Base-by-base conservation (phyloP, 2,329 filamentous ascomycete genomes). In the Pestalotiopsis fici region DNA sequence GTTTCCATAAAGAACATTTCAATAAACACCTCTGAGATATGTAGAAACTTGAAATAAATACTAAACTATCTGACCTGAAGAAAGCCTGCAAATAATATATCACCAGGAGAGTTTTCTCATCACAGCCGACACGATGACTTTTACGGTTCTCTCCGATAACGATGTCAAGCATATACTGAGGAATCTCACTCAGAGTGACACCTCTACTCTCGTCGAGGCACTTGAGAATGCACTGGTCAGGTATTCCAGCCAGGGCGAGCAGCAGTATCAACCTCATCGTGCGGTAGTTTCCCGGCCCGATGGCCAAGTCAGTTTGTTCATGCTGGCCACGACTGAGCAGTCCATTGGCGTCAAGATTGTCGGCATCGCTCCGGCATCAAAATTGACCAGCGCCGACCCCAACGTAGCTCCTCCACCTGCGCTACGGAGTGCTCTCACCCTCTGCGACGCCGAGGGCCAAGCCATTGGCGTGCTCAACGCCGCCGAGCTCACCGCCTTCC, bases 401-500 rank as follows among this genome's bases (percentile, higher is more conserved):
- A 31, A 25, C 11, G 57, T 13, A 37, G 27, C 57, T 31, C 57
- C 57, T 3, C n/a, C 31, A 4, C 25, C 28, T 13, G 57, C 25
- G 12, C n/a, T 37, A 28, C 27, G 28, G 15, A 59, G 57, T 27
- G 28, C 31, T 18, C 25, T 60, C 25, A 60, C 57, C 7, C 57
- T 60, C 4, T 60, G 57, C 28, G 57, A 60, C n/a, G 28, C 27
- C 57, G 28, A 31, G n/a, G 57, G 57, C n/a, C 25, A 23, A 27
- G 57, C 57, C 13, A 31, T 60, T n/a, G 57, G 57, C 27, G n/a
- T 60, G 13, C n/a, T 60, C 27, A 60, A 60, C 28, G 57, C 57
- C 57, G 57, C 57, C 27, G 57, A 60, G n/a, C n/a, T 37, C 13
- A 60, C 57, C n/a, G 57, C 57, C 2, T 60, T 60, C 57, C 57